Base-by-base conservation (phyloP, 2,329 filamentous ascomycete genomes). In the Colletotrichum tropicale region DNA sequence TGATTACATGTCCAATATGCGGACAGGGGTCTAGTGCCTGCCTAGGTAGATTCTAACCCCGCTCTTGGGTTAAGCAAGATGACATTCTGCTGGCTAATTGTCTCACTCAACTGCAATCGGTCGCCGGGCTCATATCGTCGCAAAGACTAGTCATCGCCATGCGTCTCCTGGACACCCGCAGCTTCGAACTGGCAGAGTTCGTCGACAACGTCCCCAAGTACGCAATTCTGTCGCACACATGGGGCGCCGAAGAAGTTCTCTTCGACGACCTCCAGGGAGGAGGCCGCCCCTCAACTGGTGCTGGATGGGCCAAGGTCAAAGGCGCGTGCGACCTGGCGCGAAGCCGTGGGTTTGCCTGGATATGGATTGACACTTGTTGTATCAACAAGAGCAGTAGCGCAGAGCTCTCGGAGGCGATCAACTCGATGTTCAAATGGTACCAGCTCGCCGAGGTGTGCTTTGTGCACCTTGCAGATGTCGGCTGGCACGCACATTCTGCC, bases 401-500 rank as follows among this genome's bases (percentile, higher is more conserved):
- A 1, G 79, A 80, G 67, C 48, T 79, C 24, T 79, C 77, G 15
- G 79, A 80, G 38, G 77, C 78, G 10, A 76, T 80, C 38, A 77
- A 78, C 56, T 75, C 76, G 16, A 79, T 79, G 76, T 79, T 77
- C 66, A 34, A 61, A 15, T 78, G 78, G 74, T 81, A 79, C 62
- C 28, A 74, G 24, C 43, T 68, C 13, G 71, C 80, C 2, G 60
- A 26, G 18, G 38, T 79, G 4, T 81, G 78, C 74, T 79, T 76
- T 34, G 83, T 80, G 6, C 85, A 82, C 67, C 77, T 85, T 9
- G 74, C 77, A 6, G 81, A 82, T 30, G 79, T 82, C 0, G n/a
- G 4, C 48, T 21, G 2, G 67, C 18, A n/a, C 5, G 24, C 56
- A n/a, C 30, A 60, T n/a, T 30, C 26, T 30, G 2, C 15, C 32